Conservation (phyloP, 2,329 filamentous ascomycete species). For the Trichoderma sp. region DNA sequence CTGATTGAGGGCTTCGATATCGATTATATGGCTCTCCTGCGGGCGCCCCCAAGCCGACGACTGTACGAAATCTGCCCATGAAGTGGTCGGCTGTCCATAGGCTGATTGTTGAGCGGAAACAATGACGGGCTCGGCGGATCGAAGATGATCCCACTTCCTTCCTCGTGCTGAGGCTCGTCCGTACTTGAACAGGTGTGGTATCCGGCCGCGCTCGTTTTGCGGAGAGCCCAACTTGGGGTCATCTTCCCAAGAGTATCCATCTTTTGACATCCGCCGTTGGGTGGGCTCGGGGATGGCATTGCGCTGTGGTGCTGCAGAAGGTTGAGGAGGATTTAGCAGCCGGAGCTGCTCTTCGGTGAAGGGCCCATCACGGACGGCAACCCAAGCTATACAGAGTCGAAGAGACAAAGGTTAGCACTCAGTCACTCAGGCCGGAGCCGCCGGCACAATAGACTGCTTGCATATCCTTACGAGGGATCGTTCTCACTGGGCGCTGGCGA, state of each 20-base stretch:
- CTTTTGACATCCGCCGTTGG: constrained; percentile 45
- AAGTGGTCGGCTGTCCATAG: constrained; percentile 41
- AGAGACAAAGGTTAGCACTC: neutral
- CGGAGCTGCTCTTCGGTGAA: constrained; percentile 38
- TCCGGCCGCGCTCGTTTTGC: constrained; percentile 35
- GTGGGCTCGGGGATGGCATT: constrained; percentile 42
- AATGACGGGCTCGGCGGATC: constrained; percentile 58
- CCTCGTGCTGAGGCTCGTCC: constrained; percentile 47
- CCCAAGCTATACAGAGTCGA: constrained; percentile 43
- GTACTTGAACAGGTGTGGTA: constrained; percentile 49
- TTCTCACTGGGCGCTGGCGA: constrained; percentile 30
- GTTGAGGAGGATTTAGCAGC: constrained; percentile 40
- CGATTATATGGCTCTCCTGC: constrained; percentile 49
- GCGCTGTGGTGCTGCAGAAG: constrained; percentile 41
- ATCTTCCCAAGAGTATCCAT: constrained; percentile 45
- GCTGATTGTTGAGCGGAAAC: constrained; percentile 48
- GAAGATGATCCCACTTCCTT: constrained; percentile 59
- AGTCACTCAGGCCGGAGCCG: neutral
- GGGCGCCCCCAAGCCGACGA: constrained; percentile 53
- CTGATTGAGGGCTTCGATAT: constrained; percentile 44
- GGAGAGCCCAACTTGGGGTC: constrained; percentile 39
- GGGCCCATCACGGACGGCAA: constrained; percentile 46
- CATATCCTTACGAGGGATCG: constrained; percentile 31
- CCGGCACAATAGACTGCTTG: neutral
- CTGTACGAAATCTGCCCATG: constrained; percentile 54